Conservation (phyloP, 2,329 filamentous ascomycete genomes). For the Xylariaceae sp. region DNA sequence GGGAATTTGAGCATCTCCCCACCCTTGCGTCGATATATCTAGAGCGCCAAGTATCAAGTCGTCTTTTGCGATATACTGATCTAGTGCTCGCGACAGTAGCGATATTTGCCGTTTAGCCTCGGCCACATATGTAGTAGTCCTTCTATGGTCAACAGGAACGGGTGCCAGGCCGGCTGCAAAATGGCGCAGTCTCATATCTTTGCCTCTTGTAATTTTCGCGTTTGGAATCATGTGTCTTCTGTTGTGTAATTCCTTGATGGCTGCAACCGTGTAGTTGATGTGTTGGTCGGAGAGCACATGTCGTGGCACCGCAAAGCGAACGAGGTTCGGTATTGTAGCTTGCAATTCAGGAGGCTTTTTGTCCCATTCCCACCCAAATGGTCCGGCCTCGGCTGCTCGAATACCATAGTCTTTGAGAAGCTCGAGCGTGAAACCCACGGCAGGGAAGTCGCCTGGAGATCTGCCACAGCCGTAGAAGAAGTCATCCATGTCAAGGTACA, state of each 20-base stretch:
- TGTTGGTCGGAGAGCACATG: conserved; percentile 20
- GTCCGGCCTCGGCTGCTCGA: conserved; percentile 15
- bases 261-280: conserved; percentile 19
- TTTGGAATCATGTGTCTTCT: conserved; percentile 19
- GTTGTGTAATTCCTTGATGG: conserved; percentile 16
- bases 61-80: background rate
- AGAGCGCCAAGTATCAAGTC: conserved; percentile 7
- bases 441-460: conserved; percentile 14
- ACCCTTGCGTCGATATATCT: conserved; percentile 4
- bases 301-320: conserved; percentile 22
- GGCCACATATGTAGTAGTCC: conserved; percentile 8
- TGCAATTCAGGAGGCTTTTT: conserved; percentile 15
- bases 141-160: conserved; percentile 3
- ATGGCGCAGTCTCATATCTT: conserved; percentile 19
- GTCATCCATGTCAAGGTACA: conserved; percentile 22
- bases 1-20: conserved; percentile 10
- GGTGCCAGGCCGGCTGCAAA: conserved; percentile 19
- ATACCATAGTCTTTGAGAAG: conserved; percentile 19
- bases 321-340: conserved; percentile 16
- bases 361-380: conserved; percentile 23
- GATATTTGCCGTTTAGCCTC: conserved; percentile 16
- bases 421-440: conserved; percentile 19
- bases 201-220: conserved; percentile 18
- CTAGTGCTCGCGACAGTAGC: conserved; percentile 14
- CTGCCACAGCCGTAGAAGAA: conserved; percentile 23